Conservation (phyloP, 2,329 filamentous ascomycete genomes). For the Ciborinia camelliae region DNA sequence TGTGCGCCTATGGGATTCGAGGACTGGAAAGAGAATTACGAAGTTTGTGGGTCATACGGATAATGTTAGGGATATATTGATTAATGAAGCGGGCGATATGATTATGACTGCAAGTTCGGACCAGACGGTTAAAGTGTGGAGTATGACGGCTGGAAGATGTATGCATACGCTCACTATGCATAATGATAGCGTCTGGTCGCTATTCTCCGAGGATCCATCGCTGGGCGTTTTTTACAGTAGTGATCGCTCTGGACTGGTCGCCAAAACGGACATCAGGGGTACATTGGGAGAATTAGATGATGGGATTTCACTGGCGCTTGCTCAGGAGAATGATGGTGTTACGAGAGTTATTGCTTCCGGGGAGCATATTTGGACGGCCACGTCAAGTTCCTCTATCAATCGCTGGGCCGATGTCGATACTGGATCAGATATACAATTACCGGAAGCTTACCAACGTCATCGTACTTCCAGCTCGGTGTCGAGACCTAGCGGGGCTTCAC, state of each 20-base stretch:
- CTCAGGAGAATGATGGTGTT: conserved; percentile 85
- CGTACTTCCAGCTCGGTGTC: conserved; percentile 46
- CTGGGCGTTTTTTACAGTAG: conserved; percentile 91
- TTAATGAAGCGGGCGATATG: conserved; percentile 83
- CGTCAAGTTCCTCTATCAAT: conserved; percentile 70
- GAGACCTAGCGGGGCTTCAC: conserved; percentile 40
- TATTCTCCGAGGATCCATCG: conserved; percentile 83
- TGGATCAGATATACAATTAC: conserved; percentile 64
- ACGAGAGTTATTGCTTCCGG: conserved; percentile 57
- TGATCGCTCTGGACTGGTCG: conserved; percentile 88
- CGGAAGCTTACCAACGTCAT: conserved; percentile 49
- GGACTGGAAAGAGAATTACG: conserved; percentile 83
- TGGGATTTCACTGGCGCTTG: conserved; percentile 83
- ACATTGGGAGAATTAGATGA: conserved; percentile 74
- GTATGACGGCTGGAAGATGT: conserved; percentile 87
- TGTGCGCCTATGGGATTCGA: conserved; percentile 87
- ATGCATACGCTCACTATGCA: conserved; percentile 99
- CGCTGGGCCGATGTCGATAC: conserved; percentile 79
- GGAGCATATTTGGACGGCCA: conserved; percentile 66
- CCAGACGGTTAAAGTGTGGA: conserved; percentile 98
- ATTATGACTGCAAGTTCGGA: conserved; percentile 94
- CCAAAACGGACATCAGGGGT: conserved; percentile 85
- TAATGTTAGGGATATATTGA: conserved; percentile 85
- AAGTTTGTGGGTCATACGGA: conserved; percentile 97
- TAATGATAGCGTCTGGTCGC: conserved; percentile 94